A percentile compares a stretch with the other conserved stretches of the same genome.
Evolutionary conservation across 192 early-diverging fungal species (phyloP).

Genomic region (Coemansia sp.): DNA sequence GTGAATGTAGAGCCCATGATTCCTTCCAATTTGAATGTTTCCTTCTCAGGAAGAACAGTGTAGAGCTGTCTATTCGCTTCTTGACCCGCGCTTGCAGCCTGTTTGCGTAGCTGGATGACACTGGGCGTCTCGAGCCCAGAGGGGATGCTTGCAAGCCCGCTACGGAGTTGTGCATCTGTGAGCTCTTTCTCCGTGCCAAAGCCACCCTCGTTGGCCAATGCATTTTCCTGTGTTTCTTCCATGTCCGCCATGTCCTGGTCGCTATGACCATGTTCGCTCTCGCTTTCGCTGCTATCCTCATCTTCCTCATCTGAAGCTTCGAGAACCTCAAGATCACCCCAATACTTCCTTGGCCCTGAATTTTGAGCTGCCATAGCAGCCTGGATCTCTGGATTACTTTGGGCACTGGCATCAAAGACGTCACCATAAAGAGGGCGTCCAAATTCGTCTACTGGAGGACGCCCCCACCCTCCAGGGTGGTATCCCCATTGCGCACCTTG

Average conservation of each 20-base stretch:
- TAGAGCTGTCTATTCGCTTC: slow-evolving; percentile 67
- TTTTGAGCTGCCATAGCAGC: background rate
- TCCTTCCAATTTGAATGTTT: slow-evolving; percentile 64
- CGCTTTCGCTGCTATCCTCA: slow-evolving; percentile 65
- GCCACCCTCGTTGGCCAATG: slow-evolving; percentile 57
- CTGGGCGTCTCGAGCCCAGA: slow-evolving; percentile 82
- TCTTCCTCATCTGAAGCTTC: slow-evolving; percentile 66
- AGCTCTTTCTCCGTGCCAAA: slow-evolving; percentile 7
- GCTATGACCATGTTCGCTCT: slow-evolving; percentile 6
- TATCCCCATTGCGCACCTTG: slow-evolving; percentile 98
- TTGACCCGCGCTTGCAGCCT: slow-evolving; percentile 40
- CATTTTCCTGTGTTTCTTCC: slow-evolving; percentile 14
- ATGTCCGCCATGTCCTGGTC: slow-evolving; percentile 51
- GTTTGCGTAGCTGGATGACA: slow-evolving; percentile 89
- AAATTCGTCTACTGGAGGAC: slow-evolving; percentile 81
- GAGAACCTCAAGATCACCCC: slow-evolving; percentile 87
- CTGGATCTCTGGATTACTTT: slow-evolving; percentile 41
- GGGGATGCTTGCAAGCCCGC: slow-evolving; percentile 56
- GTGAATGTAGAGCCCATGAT: slow-evolving; percentile 95
- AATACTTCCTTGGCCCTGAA: slow-evolving; percentile 56
- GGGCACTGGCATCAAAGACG: slow-evolving; percentile 77
- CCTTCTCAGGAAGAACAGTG: slow-evolving; percentile 79
- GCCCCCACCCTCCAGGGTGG: slow-evolving; percentile 94
- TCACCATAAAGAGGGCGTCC: slow-evolving; percentile 94
- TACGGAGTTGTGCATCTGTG: slow-evolving; percentile 63